A percentile compares a stretch with the other conserved stretches of the same genome.
phyloP scores from a whole-genome alignment of 805 yeast species.

The Cyberlindnera nakhonratchasimensis region DNA sequence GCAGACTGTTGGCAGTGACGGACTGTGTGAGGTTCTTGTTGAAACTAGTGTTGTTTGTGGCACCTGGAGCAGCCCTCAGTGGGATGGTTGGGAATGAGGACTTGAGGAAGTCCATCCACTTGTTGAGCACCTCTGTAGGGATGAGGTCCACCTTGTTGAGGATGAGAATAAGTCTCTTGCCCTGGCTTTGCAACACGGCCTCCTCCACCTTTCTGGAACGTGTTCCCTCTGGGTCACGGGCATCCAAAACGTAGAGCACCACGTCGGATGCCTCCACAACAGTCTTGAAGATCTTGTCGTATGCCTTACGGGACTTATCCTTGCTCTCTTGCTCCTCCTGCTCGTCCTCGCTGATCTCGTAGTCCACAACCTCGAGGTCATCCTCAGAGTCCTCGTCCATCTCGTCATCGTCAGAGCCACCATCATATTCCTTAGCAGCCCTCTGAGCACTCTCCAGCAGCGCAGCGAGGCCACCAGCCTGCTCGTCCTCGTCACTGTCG shows the following conservation, averaged over 20 bases:
- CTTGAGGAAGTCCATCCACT: slow-evolving; percentile 79
- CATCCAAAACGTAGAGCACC: slow-evolving; percentile 88
- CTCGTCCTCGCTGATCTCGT: slow-evolving; percentile 42
- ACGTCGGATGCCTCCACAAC: slow-evolving; percentile 94
- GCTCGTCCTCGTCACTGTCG: slow-evolving; percentile 34
- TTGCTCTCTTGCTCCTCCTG: slow-evolving; percentile 43
- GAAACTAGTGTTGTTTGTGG: slow-evolving; percentile 63
- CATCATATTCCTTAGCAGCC: slow-evolving; percentile 75
- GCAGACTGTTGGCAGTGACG: slow-evolving; percentile 66
- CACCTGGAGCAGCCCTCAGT: slow-evolving; percentile 72
- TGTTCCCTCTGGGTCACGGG: slow-evolving; percentile 95
- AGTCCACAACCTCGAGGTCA: slow-evolving; percentile 48
- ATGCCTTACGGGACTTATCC: slow-evolving; percentile 82
- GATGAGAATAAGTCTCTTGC: slow-evolving; percentile 80
- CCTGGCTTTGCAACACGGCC: slow-evolving; percentile 74
- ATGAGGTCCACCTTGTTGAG: slow-evolving; percentile 91
- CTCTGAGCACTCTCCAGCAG: slow-evolving; percentile 84
- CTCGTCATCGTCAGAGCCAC: slow-evolving; percentile 44
- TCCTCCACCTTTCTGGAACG: slow-evolving; percentile 90
- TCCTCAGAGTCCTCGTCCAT: slow-evolving; percentile 40
- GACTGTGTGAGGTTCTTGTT: slow-evolving; percentile 70
- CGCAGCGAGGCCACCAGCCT: slow-evolving; percentile 68
- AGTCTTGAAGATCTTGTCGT: slow-evolving; percentile 88
- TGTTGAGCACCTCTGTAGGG: slow-evolving; percentile 77
- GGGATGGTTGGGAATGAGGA: slow-evolving; percentile 91